These are phyloP conservation scores for Zelonia costaricensis DNA, from an alignment of 208 protist genomes.

Conservation along the genomic window DNA sequence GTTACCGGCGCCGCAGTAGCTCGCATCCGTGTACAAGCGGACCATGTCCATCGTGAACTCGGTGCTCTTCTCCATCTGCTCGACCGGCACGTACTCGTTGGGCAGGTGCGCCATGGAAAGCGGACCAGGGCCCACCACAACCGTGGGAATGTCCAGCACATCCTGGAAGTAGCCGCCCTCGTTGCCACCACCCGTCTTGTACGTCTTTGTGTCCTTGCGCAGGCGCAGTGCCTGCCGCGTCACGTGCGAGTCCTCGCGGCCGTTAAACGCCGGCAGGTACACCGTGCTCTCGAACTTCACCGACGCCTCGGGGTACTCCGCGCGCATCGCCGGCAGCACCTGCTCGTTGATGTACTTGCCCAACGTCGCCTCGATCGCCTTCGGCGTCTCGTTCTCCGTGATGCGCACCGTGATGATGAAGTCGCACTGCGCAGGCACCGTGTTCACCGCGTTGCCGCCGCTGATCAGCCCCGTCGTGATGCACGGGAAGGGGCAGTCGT, in stretches of 20 bases:
- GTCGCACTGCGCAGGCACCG: constrained; percentile 52
- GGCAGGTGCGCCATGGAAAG: constrained; percentile 47
- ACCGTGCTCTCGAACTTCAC: constrained; percentile 18
- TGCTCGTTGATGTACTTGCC: constrained; percentile 35
- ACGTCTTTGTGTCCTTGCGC: constrained; percentile 9
- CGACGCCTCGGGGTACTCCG: constrained; percentile 40
- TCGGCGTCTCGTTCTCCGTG: constrained; percentile 23
- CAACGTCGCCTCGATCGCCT: constrained; percentile 29
- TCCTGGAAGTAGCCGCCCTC: constrained; percentile 68
- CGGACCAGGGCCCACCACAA: constrained; percentile 53
- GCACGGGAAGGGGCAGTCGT: constrained; percentile 31
- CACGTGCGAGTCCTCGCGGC: constrained; percentile 37
- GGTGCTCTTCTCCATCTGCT: constrained; percentile 35
- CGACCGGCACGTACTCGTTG: constrained; percentile 58
- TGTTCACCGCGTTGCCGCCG: constrained; percentile 51
- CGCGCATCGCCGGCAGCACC: constrained; percentile 38
- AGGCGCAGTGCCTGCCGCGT: constrained; percentile 28
- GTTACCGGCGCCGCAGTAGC: constrained; percentile 13
- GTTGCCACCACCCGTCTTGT: constrained; percentile 37
- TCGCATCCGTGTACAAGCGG: constrained; percentile 27
- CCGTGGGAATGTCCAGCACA: constrained; percentile 45
- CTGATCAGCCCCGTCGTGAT: constrained; percentile 40
- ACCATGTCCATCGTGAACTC: constrained; percentile 40
- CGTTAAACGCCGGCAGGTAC: constrained; percentile 34
- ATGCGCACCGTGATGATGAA: constrained; percentile 45